phyloP scores from a whole-genome alignment of 306 rosid species.

The Sophora flavescens region DNA sequence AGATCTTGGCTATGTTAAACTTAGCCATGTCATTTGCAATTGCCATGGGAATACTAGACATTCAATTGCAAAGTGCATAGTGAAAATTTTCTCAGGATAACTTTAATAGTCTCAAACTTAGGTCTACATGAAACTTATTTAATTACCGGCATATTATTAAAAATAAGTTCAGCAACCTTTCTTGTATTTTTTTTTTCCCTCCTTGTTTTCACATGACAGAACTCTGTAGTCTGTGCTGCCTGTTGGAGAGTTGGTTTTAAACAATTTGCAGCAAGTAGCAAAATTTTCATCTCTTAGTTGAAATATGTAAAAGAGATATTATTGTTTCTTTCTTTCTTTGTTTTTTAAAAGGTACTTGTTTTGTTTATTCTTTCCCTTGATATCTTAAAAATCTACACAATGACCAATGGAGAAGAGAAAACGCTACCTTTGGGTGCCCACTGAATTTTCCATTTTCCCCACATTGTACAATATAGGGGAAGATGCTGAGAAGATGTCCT shows the following conservation, averaged over 20 bases:
- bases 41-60: slow-evolving; percentile 19
- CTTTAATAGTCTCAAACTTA: not conserved
- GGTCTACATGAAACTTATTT: not conserved
- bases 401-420: slow-evolving; percentile 10
- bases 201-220: slow-evolving; percentile 2
- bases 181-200: no score
- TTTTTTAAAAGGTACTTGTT: not conserved
- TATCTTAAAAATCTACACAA: slow-evolving; percentile 18
- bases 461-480: slow-evolving; percentile 19
- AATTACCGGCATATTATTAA: not conserved
- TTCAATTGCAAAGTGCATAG: slow-evolving; percentile 24
- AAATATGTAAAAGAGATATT: slow-evolving; percentile 19
- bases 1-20: slow-evolving; percentile 47
- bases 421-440: not conserved
- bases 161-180: slow-evolving; percentile 6
- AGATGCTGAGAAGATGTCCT: slow-evolving; percentile 37
- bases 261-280: slow-evolving; percentile 9
- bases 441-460: slow-evolving; percentile 28
- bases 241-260: slow-evolving; percentile 28
- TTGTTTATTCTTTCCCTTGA: slow-evolving; percentile 11
- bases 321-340: no score
- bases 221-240: not conserved
- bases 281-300: slow-evolving; percentile 18
- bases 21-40: slow-evolving; percentile 17
- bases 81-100: slow-evolving; percentile 7